Evolutionary conservation across 2,329 filamentous ascomycete species (phyloP).

Genomic region (Capronia americana): DNA sequence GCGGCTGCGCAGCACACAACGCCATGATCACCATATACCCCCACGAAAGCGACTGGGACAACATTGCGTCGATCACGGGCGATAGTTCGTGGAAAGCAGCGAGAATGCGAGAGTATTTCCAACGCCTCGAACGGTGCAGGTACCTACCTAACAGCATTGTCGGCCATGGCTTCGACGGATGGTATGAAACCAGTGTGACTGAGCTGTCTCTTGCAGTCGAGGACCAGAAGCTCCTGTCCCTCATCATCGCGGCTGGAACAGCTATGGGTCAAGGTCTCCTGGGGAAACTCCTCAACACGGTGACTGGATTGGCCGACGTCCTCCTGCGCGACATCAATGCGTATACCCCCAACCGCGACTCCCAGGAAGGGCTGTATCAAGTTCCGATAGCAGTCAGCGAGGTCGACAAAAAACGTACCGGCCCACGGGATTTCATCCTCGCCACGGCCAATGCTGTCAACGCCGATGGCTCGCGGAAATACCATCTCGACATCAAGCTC

Average conservation of each 20-base stretch:
- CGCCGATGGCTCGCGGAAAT: constrained; percentile 59
- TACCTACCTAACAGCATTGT: constrained; percentile 52
- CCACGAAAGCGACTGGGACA: constrained; percentile 64
- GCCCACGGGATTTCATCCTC: constrained; percentile 63
- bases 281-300: constrained; percentile 49
- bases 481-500: constrained; percentile 63
- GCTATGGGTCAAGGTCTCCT: constrained; percentile 56
- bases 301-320: constrained; percentile 53
- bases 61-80: constrained; percentile 64
- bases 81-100: constrained; percentile 64
- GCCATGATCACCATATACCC: constrained; percentile 66
- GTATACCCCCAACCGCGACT: constrained; percentile 54
- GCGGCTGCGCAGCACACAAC: constrained; percentile 67
- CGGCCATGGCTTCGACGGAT: constrained; percentile 65
- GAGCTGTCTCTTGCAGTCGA: constrained; percentile 58
- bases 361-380: constrained; percentile 59
- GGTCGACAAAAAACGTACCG: constrained; percentile 56
- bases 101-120: constrained; percentile 66
- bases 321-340: constrained; percentile 61
- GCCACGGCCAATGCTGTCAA: constrained; percentile 57
- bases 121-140: constrained; percentile 60
- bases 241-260: constrained; percentile 60
- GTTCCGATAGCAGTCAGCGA: constrained; percentile 63
- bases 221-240: constrained; percentile 61
- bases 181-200: constrained; percentile 60